Conservation (phyloP, 768 basidiomycete species). For the Pleurotus citrinopileatus region DNA sequence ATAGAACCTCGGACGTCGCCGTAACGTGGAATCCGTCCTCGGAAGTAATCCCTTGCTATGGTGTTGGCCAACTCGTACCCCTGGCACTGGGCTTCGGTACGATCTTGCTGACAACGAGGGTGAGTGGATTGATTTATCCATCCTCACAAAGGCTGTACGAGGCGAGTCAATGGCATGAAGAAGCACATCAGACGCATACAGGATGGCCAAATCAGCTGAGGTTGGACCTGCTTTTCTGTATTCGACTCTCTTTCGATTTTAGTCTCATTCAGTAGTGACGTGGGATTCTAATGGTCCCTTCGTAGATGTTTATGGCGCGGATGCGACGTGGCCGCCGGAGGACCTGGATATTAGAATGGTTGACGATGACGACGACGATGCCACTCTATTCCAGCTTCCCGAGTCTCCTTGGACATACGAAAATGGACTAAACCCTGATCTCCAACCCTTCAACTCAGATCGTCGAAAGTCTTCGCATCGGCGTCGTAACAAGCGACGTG, state of each 20-base stretch:
- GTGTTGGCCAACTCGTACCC: slow-evolving; percentile 73
- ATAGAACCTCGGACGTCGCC: slow-evolving; percentile 74
- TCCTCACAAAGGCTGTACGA: slow-evolving; percentile 15
- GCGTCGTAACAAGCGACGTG: slow-evolving; percentile 28
- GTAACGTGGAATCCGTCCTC: slow-evolving; percentile 76
- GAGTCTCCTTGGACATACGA: slow-evolving; percentile 86
- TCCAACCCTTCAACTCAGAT: slow-evolving; percentile 58
- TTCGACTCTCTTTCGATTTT: too few relatives aligned
- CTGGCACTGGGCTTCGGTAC: slow-evolving; percentile 76
- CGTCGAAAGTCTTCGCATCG: slow-evolving; percentile 23
- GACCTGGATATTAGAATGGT: slow-evolving; percentile 46
- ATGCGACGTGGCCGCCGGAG: slow-evolving; percentile 66
- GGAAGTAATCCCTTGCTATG: slow-evolving; percentile 75
- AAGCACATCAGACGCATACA: slow-evolving; percentile 1
- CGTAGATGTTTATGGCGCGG: slow-evolving; percentile 19
- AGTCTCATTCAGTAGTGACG: too few relatives aligned
- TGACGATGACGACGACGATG: slow-evolving; percentile 28
- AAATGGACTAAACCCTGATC: slow-evolving; percentile 74
- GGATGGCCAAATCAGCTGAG: neutral
- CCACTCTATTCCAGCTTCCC: slow-evolving; percentile 44
- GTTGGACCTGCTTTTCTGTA: too few relatives aligned
- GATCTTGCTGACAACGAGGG: slow-evolving; percentile 68
- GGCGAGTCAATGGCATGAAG: slow-evolving; percentile 16
- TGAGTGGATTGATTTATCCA: slow-evolving; percentile 61
- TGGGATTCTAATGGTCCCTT: slow-evolving; percentile 18